Conservation (phyloP, 306 rosid genomes). For the Inga laurina region DNA sequence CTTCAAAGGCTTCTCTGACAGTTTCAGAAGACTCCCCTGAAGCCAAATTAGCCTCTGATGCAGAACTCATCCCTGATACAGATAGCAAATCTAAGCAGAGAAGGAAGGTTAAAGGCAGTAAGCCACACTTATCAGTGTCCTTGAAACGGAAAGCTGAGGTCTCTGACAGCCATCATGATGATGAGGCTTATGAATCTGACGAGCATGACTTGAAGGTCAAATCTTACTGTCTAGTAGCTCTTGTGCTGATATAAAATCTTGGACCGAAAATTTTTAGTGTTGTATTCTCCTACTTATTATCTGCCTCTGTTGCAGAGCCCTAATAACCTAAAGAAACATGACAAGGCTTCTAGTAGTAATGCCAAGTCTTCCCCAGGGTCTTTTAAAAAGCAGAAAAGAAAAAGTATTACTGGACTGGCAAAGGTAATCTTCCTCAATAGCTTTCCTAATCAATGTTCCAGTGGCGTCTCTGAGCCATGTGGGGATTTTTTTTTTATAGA, state of each 20-base stretch:
- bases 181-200: constrained; percentile 52
- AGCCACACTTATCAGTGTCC: constrained; percentile 47
- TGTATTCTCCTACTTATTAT: constrained; percentile 30
- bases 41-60: constrained; percentile 38
- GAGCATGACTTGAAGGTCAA: constrained; percentile 56
- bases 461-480: constrained; percentile 21
- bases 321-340: constrained; percentile 40
- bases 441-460: constrained; percentile 25
- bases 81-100: constrained; percentile 44
- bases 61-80: constrained; percentile 38
- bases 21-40: constrained; percentile 42
- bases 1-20: constrained; percentile 50
- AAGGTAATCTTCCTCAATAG: constrained; percentile 56
- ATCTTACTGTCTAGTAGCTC: constrained; percentile 30
- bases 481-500: neutral
- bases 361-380: constrained; percentile 51
- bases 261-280: constrained; percentile 6
- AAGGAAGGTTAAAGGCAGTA: constrained; percentile 46
- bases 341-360: constrained; percentile 45
- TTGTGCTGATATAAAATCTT: constrained; percentile 16
- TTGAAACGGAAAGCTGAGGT: constrained; percentile 55
- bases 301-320: constrained; percentile 57
- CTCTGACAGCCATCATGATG: constrained; percentile 39
- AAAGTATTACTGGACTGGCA: constrained; percentile 60
- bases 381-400: constrained; percentile 67